A percentile compares a stretch with the other conserved stretches of the same genome.
Evolutionary conservation across 495 filamentous ascomycete species (phyloP).

Genomic region (Parathielavia hyrcaniae): DNA sequence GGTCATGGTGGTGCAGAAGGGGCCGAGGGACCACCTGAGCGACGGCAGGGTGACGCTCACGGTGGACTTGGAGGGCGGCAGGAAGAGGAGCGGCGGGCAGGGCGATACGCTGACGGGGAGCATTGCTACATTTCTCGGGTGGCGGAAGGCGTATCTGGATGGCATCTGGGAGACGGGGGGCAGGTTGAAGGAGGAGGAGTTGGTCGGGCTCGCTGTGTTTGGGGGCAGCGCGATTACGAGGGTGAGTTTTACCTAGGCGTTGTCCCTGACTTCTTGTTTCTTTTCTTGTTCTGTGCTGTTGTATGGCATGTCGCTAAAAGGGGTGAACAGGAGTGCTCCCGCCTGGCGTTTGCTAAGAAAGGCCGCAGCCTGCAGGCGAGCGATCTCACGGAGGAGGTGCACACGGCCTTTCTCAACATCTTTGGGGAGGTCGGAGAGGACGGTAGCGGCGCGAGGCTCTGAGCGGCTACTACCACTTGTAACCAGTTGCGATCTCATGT

Average conservation of each 20-base stretch:
- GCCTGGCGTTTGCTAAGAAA: constrained; percentile 77
- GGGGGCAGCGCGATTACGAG: constrained; percentile 82
- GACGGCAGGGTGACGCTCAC: constrained; percentile 70
- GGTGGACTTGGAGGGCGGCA: constrained; percentile 68
- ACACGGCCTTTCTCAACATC: constrained; percentile 70
- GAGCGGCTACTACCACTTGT: constrained; percentile 4
- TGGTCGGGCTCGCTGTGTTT: constrained; percentile 72
- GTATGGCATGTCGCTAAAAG: constrained; percentile 1
- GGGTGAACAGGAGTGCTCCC: constrained; percentile 62
- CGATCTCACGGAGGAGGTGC: constrained; percentile 88
- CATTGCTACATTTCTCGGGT: constrained; percentile 80
- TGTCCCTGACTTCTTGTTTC: not conserved
- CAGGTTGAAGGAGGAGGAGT: constrained; percentile 53
- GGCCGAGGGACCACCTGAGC: constrained; percentile 73
- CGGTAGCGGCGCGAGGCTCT: constrained; percentile 17
- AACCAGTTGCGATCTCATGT: not conserved
- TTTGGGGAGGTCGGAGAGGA: constrained; percentile 52
- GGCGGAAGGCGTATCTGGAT: constrained; percentile 79
- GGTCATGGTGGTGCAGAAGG: constrained; percentile 88
- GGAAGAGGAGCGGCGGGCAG: constrained; percentile 89
- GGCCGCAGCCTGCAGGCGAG: constrained; percentile 89
- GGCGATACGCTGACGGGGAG: constrained; percentile 92
- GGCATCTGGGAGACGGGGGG: constrained; percentile 67
- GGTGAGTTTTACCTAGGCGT: constrained; percentile 32
- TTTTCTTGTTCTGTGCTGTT: not conserved